Evolutionary conservation across 1,139 yeast species (phyloP), one percentile per base, ranked within the genome.

Genomic region (Geotrichum histeridarum): DNA sequence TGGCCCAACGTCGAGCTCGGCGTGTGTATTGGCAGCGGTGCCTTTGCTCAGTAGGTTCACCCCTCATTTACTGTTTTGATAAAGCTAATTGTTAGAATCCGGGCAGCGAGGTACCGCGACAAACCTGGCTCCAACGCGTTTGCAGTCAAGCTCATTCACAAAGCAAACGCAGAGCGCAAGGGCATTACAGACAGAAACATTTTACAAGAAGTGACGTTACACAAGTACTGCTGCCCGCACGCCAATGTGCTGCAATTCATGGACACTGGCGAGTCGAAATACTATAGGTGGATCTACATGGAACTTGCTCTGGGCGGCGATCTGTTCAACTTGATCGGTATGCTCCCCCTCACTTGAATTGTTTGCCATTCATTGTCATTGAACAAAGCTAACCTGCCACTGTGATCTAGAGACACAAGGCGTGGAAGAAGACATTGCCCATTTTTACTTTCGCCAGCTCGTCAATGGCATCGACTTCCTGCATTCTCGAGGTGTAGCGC

Each of bases 401-500:
- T n/a, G n/a, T n/a, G n/a, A n/a, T n/a, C n/a, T n/a, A 22, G 93
- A 71, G 82, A 82, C 59, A 66, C 70, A 80, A 6, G 90, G 90
- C 1, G 81, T 84, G 1, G 83, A 80, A 55, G 80, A 77, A 54
- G 83, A 81, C 41, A 76, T 84, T 27, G 84, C 86, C 0, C 87
- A 83, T 58, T 79, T 84, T 62, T 84, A 83, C 63, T 84, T 83
- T 65, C 77, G 76, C 48, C 88, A 84, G 60, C 68, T 84, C 57
- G 72, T 82, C 1, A 79, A 77, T 53, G 86, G 85, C 0, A 68
- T 82, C 14, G 73, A 72, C 5, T 81, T 75, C 61, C 66, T 88
- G 42, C 96, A 89, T 66, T 73, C 77, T 2, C 78, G 77, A 50
- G 89, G 93, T 51, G 85, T 89, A 43, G 91, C 94, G 4, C 96